phyloP scores from a whole-genome alignment of 176 grass and related monocot species.

The bread wheat (Triticum aestivum) region DNA sequence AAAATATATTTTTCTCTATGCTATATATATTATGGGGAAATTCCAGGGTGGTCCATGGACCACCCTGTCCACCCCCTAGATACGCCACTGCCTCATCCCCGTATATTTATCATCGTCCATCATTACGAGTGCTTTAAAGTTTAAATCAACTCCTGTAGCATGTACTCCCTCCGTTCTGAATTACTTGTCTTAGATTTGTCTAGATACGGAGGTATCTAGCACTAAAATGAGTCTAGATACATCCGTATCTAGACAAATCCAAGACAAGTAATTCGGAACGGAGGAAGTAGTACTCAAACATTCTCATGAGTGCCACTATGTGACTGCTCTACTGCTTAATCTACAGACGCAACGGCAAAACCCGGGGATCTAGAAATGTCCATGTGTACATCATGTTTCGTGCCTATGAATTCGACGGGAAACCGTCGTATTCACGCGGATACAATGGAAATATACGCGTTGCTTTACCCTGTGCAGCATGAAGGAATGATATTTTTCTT shows the following conservation, averaged over 20 bases:
- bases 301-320: not conserved
- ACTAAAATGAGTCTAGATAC: too few relatives aligned
- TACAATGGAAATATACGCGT: not conserved
- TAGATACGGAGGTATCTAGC: too few relatives aligned
- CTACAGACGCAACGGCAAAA: not conserved
- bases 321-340: not conserved
- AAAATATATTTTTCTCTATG: too few relatives aligned
- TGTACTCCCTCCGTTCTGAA: not conserved
- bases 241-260: too few relatives aligned
- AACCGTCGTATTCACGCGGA: not conserved
- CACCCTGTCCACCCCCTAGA: too few relatives aligned
- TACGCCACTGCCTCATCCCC: too few relatives aligned
- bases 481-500: not conserved
- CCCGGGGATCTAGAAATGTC: not conserved
- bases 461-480: not conserved
- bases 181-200: too few relatives aligned
- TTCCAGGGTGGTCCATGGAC: too few relatives aligned
- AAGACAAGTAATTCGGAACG: too few relatives aligned
- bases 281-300: not conserved
- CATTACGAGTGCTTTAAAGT: conserved; percentile 20
- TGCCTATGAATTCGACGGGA: not conserved
- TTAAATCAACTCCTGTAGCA: not conserved
- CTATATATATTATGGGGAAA: too few relatives aligned
- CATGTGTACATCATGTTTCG: not conserved
- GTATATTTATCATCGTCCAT: conserved; percentile 21